phyloP scores from a whole-genome alignment of 495 filamentous ascomycete species.

The Penicillium waksmanii region DNA sequence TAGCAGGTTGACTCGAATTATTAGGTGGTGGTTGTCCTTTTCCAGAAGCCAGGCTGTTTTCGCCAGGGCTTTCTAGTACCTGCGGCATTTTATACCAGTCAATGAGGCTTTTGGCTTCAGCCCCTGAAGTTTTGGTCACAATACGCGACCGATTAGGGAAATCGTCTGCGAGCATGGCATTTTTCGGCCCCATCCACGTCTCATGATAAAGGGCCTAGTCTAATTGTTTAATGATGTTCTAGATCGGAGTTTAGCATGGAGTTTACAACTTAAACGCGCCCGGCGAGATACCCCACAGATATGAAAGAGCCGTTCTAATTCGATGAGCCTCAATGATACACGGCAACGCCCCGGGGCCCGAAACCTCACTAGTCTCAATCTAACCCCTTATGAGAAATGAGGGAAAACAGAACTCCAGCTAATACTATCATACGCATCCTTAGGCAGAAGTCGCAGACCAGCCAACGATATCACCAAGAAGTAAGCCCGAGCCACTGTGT shows the following conservation, averaged over 20 bases:
- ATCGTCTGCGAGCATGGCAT: background rate
- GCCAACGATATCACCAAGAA: background rate
- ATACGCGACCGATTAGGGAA: background rate
- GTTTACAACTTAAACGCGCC: background rate
- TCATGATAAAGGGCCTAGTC: background rate
- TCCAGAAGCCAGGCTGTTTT: too few relatives aligned
- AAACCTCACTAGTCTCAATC: background rate
- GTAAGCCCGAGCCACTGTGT: background rate
- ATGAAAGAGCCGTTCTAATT: background rate
- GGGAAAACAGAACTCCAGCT: background rate
- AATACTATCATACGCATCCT: background rate
- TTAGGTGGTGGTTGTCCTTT: too few relatives aligned
- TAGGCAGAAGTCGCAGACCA: constrained; percentile 2
- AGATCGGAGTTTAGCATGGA: constrained; percentile 3
- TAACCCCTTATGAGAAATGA: background rate
- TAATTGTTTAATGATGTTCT: background rate
- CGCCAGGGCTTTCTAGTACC: background rate
- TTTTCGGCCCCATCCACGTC: background rate
- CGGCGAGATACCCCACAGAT: background rate
- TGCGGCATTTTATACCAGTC: background rate
- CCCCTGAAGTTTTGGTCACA: background rate
- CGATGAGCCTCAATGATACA: background rate
- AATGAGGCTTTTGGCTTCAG: background rate
- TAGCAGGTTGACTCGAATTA: too few relatives aligned
- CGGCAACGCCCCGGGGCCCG: background rate